Conservation (phyloP, 768 basidiomycete species). For the Aureoboletus auriporus region DNA sequence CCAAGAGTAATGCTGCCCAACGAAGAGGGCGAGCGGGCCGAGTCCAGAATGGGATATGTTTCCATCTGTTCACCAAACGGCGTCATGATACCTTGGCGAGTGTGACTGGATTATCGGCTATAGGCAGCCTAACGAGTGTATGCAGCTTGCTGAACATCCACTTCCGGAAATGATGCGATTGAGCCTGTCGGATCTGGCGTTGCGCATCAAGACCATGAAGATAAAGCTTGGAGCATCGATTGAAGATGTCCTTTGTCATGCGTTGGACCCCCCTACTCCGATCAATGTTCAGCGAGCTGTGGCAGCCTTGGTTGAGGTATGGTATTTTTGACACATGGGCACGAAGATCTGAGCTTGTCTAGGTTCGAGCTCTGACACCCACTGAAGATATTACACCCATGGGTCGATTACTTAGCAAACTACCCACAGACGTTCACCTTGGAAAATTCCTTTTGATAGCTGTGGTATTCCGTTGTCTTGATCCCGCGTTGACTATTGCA, state of each 20-base stretch:
- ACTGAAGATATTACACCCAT: constrained; percentile 92
- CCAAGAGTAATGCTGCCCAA: constrained; percentile 88
- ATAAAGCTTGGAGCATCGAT: constrained; percentile 80
- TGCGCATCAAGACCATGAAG: constrained; percentile 93
- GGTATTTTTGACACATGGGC: neutral
- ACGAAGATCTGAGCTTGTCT: neutral
- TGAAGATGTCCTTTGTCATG: constrained; percentile 83
- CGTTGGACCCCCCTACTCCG: constrained; percentile 83
- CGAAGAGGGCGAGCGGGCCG: constrained; percentile 89
- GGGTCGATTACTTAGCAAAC: constrained; percentile 83
- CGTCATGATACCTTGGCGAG: constrained; percentile 76
- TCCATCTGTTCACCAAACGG: constrained; percentile 90
- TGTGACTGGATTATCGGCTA: neutral
- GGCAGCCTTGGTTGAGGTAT: constrained; percentile 84
- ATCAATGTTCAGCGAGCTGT: constrained; percentile 90
- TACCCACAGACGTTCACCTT: constrained; percentile 94
- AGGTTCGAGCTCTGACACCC: constrained; percentile 84
- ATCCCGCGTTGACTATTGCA: constrained; percentile 95
- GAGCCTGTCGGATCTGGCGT: constrained; percentile 85
- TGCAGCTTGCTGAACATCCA: constrained; percentile 82
- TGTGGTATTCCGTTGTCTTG: constrained; percentile 82
- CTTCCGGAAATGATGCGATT: constrained; percentile 94
- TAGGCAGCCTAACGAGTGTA: neutral
- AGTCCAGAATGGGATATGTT: constrained; percentile 84
- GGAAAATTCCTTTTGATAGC: constrained; percentile 90